phyloP scores from a whole-genome alignment of 202 grass and related monocot genomes.

The Carex arenaria region DNA sequence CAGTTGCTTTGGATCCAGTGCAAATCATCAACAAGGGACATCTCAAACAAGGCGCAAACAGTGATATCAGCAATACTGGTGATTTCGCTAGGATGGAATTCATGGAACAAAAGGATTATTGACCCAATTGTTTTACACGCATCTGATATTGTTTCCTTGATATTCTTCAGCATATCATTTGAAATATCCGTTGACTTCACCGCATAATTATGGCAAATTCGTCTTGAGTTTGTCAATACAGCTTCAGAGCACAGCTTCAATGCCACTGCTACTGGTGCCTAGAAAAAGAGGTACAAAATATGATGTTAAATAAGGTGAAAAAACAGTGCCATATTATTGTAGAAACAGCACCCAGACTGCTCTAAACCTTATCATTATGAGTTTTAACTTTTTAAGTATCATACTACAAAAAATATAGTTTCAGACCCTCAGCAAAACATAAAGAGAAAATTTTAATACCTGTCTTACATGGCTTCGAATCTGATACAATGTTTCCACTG shows the following conservation, averaged over 20 bases:
- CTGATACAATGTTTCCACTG: constrained; percentile 50
- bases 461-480: constrained; percentile 39
- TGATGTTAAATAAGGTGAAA: not conserved
- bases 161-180: constrained; percentile 31
- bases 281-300: constrained; percentile 26
- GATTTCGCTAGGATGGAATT: constrained; percentile 29
- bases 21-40: constrained; percentile 28
- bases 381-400: not conserved
- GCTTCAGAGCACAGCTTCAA: constrained; percentile 52
- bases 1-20: constrained; percentile 31
- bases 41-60: constrained; percentile 48
- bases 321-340: not conserved
- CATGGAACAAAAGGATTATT: constrained; percentile 46
- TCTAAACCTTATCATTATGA: not conserved
- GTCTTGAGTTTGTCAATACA: constrained; percentile 34
- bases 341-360: not conserved
- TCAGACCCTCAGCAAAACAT: not conserved
- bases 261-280: constrained; percentile 52
- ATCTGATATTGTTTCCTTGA: constrained; percentile 27
- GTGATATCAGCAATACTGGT: constrained; percentile 29
- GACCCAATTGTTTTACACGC: constrained; percentile 37
- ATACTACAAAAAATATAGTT: not conserved
- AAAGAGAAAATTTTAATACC: constrained; percentile 33
- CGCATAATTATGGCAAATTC: constrained; percentile 21
- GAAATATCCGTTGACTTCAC: constrained; percentile 18